Conservation (phyloP, 208 protist genomes). For the Tritrichomonas musculus region DNA sequence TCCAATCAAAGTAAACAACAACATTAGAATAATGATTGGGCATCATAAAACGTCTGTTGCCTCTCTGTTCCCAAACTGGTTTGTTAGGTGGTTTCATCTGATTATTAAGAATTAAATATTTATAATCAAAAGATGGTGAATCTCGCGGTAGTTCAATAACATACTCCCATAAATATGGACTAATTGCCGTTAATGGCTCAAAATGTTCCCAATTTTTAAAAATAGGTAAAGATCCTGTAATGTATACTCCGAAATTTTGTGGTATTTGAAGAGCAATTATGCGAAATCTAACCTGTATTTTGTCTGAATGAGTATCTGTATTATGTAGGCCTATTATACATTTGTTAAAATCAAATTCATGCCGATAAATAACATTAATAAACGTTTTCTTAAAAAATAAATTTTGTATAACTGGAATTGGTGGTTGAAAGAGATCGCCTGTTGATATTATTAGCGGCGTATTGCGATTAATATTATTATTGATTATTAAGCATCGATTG, state of each 20-base stretch:
- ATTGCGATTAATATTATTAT: no score
- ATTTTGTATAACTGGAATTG: background rate
- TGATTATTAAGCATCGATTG: background rate
- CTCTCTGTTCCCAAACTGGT: background rate
- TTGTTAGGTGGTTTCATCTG: no score
- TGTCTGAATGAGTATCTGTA: background rate
- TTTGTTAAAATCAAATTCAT: background rate
- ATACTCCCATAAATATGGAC: background rate
- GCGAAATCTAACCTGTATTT: background rate
- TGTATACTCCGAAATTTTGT: background rate
- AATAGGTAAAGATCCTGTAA: background rate
- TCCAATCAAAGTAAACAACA: background rate
- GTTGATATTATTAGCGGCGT: background rate
- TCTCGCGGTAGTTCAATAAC: background rate
- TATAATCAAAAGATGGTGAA: background rate
- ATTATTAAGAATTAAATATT: background rate
- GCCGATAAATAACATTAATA: background rate
- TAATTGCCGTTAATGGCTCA: background rate
- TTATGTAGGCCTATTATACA: background rate
- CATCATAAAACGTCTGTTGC: background rate
- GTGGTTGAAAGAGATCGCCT: conserved; percentile 2
- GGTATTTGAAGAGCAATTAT: background rate
- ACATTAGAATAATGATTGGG: background rate
- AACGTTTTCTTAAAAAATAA: background rate
- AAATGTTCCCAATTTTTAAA: conserved; percentile 18